Base-by-base conservation (phyloP, 2,329 filamentous ascomycete species). In the Ophiostoma sp. region DNA sequence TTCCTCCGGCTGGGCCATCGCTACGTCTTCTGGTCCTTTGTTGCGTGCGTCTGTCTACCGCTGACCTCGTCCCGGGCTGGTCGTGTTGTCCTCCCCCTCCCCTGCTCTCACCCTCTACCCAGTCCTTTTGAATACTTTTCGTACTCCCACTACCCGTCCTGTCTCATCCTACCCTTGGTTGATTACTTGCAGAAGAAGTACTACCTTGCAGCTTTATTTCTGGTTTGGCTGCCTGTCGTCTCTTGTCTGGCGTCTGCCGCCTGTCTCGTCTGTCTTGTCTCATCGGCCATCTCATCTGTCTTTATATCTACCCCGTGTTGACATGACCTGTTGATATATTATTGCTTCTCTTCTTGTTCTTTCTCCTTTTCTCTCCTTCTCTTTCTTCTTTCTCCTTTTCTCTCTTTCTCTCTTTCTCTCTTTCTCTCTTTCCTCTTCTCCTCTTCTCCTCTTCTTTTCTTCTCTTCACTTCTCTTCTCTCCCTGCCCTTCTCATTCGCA, bases 171-270 rank as follows among this genome's bases (percentile, higher is more conserved):
- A 64, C 62, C 1, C 27, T 27, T 27, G 27, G 27, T 27, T 27
- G 27, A 27, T 27, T 27, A 27, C 27, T 27, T 27, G 27, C 27
- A 27, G 27, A 42, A 18, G 27, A 38, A 8, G 55, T 60, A 60
- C 55, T 60, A 60, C 55, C 55, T 60, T 60, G 55, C 55, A 60
- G 38, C 55, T 8, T 60, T 60, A 60, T 60, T 60, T 60, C 11
- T 38, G 9, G 27, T 38, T 58, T 58, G 52, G 18, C 52, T 58
- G 52, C 12, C 52, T 36, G 52, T 18, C 27, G 52, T 52, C 42
- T 27, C 27, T 27, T 27, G 27, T 27, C 27, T 27, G 27, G 27
- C 27, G 27, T 27, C 27, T 27, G 27, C 27, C 27, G 27, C 27
- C 27, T 27, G 27, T 27, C 27, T 27, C 27, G 2, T 27, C 11